phyloP scores from a whole-genome alignment of 108 stramenopile species.

The Fragilaria crotonensis region DNA sequence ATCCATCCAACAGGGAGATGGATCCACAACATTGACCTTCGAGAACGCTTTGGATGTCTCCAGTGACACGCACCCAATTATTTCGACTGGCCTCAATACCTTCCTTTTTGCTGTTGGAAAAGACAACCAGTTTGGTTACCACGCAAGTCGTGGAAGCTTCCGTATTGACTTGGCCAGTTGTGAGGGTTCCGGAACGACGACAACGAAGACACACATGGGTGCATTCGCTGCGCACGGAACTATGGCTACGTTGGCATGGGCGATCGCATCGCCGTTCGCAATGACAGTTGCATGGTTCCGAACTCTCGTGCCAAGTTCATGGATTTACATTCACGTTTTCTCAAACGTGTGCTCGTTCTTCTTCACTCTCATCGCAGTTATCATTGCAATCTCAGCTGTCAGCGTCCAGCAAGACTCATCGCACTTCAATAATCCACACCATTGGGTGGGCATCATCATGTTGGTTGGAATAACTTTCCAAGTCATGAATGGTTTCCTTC shows the following conservation, averaged over 20 bases:
- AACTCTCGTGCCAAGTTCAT: constrained; percentile 31
- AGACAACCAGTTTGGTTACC: constrained; percentile 28
- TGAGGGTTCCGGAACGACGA: not conserved
- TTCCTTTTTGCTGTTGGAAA: constrained; percentile 38
- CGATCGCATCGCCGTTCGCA: constrained; percentile 32
- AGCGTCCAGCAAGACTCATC: constrained; percentile 6
- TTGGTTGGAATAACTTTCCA: constrained; percentile 34
- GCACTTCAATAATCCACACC: constrained; percentile 42
- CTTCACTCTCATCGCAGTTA: constrained; percentile 22
- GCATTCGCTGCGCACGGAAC: constrained; percentile 37
- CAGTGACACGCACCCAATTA: not conserved
- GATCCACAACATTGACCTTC: constrained; percentile 18
- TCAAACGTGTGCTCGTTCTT: constrained; percentile 36
- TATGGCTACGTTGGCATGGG: constrained; percentile 33
- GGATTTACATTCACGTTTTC: constrained; percentile 62
- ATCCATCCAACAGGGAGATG: constrained; percentile 15
- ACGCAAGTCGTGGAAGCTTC: constrained; percentile 24
- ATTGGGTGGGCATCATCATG: constrained; percentile 35
- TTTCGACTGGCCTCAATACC: constrained; percentile 14
- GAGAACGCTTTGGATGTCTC: constrained; percentile 17
- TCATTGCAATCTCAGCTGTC: constrained; percentile 17
- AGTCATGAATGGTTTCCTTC: constrained; percentile 35
- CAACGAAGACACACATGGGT: constrained; percentile 4
- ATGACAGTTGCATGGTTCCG: constrained; percentile 48
- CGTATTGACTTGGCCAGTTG: constrained; percentile 19